These are phyloP conservation scores for Penicillium digitatum DNA, from an alignment of 2,329 filamentous ascomycete genomes.

Conservation along the genomic window DNA sequence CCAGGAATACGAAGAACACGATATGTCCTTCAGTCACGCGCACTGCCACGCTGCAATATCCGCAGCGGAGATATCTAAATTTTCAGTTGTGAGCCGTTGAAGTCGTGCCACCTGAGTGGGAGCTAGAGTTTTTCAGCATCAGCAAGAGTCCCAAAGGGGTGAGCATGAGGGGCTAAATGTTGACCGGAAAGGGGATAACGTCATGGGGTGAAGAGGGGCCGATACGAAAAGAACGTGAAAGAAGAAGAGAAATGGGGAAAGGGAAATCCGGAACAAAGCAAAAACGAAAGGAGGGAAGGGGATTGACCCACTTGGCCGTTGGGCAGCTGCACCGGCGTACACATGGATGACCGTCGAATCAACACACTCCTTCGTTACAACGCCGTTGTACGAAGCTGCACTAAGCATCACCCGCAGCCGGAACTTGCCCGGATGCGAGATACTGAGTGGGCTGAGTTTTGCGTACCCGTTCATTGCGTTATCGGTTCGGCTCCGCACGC, in stretches of 20 bases:
- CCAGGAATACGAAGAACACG: neutral
- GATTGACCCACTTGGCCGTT: constrained; percentile 30
- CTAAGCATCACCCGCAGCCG: constrained; percentile 32
- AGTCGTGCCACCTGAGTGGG: constrained; percentile 24
- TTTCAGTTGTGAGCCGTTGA: constrained; percentile 28
- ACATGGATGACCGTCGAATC: constrained; percentile 33
- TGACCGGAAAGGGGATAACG: neutral
- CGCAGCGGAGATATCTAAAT: constrained; percentile 29
- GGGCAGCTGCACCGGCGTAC: constrained; percentile 23
- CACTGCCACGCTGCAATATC: constrained; percentile 33
- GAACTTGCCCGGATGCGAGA: constrained; percentile 30
- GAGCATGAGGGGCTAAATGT: neutral
- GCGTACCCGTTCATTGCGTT: constrained; percentile 32
- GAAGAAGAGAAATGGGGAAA: neutral
- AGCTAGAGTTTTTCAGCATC: constrained; percentile 20
- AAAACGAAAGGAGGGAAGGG: neutral
- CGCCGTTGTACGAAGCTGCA: constrained; percentile 26
- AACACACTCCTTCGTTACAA: constrained; percentile 29
- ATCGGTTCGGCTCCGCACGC: constrained; percentile 30
- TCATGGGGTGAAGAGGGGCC: neutral
- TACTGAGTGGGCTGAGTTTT: constrained; percentile 26
- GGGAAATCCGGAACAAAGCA: neutral
- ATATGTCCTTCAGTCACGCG: constrained; percentile 8
- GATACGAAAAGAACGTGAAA: neutral
- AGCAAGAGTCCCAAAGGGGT: constrained; percentile 13